Evolutionary conservation across 2,329 filamentous ascomycete species (phyloP).

Genomic region (Pseudohalonectria lignicola): DNA sequence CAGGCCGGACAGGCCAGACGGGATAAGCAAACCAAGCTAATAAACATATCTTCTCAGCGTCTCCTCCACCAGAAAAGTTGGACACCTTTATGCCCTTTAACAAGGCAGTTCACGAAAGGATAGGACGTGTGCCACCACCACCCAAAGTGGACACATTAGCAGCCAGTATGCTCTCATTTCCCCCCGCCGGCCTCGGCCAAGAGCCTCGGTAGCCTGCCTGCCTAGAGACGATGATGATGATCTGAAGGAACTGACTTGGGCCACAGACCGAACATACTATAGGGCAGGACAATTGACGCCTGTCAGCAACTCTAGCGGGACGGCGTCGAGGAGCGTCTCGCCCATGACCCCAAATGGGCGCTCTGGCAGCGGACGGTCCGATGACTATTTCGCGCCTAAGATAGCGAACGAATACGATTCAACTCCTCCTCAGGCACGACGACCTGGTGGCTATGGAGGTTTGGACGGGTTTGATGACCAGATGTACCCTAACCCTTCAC

Average conservation of each 20-base stretch:
- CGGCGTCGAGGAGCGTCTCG: slow-evolving; percentile 42
- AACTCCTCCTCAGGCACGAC: slow-evolving; percentile 24
- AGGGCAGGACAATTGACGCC: slow-evolving; percentile 51
- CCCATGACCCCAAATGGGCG: slow-evolving; percentile 43
- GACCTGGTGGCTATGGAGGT: slow-evolving; percentile 39
- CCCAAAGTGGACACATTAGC: slow-evolving; percentile 43
- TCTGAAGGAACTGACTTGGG: no score
- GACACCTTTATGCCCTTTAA: slow-evolving; percentile 26
- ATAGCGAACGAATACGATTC: slow-evolving; percentile 31
- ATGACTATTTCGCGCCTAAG: slow-evolving; percentile 33
- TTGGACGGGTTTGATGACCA: slow-evolving; percentile 28
- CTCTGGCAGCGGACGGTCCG: slow-evolving; percentile 27
- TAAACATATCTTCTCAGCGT: background rate
- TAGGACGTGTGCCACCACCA: slow-evolving; percentile 33
- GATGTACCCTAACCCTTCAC: slow-evolving; percentile 36
- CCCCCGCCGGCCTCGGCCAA: background rate
- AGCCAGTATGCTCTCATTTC: slow-evolving; percentile 46
- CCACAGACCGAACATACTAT: slow-evolving; percentile 42
- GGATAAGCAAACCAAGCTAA: no score
- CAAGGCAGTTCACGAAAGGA: slow-evolving; percentile 24
- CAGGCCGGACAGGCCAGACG: no score
- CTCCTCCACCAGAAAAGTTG: slow-evolving; percentile 9
- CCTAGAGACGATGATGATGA: no score
- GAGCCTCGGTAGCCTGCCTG: no score
- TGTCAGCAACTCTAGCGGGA: slow-evolving; percentile 47